These are phyloP conservation scores for Aspergillus intermedius DNA, from an alignment of 2,329 filamentous ascomycete genomes.

Conservation along the genomic window DNA sequence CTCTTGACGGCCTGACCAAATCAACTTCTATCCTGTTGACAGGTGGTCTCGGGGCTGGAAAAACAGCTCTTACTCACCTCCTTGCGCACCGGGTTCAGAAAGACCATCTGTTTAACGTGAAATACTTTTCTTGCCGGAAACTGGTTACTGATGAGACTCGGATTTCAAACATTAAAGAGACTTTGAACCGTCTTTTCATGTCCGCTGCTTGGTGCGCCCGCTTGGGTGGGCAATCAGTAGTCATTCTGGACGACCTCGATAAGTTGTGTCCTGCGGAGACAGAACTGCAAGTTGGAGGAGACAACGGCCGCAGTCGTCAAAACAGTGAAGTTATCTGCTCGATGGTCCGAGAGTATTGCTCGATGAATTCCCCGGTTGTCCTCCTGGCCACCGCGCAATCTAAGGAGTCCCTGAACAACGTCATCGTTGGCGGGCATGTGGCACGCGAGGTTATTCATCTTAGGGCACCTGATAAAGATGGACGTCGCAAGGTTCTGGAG, in stretches of 20 bases:
- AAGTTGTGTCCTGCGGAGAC: constrained; percentile 89
- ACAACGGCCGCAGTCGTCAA: constrained; percentile 87
- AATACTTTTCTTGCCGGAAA: constrained; percentile 80
- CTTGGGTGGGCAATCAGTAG: constrained; percentile 72
- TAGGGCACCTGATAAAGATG: constrained; percentile 89
- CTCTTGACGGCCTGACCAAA: constrained; percentile 71
- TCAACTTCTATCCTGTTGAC: constrained; percentile 85
- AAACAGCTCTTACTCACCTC: constrained; percentile 71
- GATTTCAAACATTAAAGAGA: constrained; percentile 86
- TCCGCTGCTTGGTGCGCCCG: constrained; percentile 85
- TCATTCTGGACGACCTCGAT: constrained; percentile 89
- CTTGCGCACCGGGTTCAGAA: constrained; percentile 67
- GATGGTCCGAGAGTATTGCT: constrained; percentile 78
- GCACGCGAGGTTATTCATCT: constrained; percentile 84
- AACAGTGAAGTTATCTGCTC: constrained; percentile 83
- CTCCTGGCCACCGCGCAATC: constrained; percentile 84
- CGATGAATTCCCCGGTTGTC: constrained; percentile 71
- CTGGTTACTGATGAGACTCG: constrained; percentile 86
- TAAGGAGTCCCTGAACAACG: constrained; percentile 86
- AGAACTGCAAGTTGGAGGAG: constrained; percentile 85
- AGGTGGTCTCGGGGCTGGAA: constrained; percentile 83
- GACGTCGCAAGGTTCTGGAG: constrained; percentile 74
- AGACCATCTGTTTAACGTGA: constrained; percentile 70
- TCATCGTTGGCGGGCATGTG: constrained; percentile 84
- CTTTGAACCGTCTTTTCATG: constrained; percentile 75